Conservation (phyloP, 176 grass and related monocot genomes). For the Triticum turgidum region DNA sequence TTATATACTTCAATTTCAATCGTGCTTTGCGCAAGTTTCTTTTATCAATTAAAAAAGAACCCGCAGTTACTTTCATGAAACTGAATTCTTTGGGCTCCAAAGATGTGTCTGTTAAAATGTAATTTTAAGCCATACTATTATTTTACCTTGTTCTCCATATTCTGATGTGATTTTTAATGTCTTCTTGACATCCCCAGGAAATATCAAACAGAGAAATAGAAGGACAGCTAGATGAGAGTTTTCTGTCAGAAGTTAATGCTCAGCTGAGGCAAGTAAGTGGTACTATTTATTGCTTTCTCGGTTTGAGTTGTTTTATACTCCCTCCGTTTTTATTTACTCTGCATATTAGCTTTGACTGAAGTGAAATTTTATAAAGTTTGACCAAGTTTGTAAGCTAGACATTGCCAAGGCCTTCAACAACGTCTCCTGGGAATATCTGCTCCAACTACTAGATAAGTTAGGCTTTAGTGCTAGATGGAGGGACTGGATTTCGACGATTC, state of each 20-base stretch:
- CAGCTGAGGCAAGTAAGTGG: slow-evolving; percentile 84
- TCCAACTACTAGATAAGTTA: no score
- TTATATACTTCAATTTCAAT: slow-evolving; percentile 1
- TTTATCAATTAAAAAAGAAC: background rate
- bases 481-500: no score
- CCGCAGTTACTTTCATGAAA: background rate
- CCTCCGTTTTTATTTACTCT: no score
- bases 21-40: background rate
- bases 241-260: slow-evolving; percentile 92
- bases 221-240: slow-evolving; percentile 84
- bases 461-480: no score
- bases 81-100: background rate
- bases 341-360: no score
- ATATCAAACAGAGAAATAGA: slow-evolving; percentile 72
- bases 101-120: background rate
- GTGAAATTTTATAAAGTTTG: no score
- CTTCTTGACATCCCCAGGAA: slow-evolving; percentile 45
- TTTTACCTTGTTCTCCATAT: background rate
- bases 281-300: slow-evolving; percentile 25
- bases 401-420: no score
- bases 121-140: background rate
- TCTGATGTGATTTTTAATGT: background rate
- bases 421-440: no score
- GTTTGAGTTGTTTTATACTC: background rate
- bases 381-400: no score